phyloP scores from a whole-genome alignment of 2,329 filamentous ascomycete species.

The Colletotrichum camelliae region DNA sequence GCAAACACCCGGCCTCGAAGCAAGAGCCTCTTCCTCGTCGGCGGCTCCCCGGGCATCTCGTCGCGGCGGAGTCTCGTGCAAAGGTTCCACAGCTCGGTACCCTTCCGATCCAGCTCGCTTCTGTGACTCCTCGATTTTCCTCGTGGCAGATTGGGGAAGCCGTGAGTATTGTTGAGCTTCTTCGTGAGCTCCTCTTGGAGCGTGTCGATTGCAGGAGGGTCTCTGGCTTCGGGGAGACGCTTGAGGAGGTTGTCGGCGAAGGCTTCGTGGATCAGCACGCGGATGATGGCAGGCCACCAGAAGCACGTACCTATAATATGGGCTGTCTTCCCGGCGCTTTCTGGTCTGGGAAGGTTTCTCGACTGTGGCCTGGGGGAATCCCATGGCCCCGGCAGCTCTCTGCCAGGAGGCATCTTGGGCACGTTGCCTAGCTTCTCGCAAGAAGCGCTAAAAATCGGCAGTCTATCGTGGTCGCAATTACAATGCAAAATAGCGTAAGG shows the following conservation, averaged over 20 bases:
- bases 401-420: neutral
- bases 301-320: neutral
- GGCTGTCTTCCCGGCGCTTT: neutral
- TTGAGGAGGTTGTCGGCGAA: constrained; percentile 9
- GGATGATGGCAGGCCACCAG: neutral
- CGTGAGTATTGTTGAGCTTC: neutral
- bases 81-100: constrained; percentile 70
- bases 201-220: constrained; percentile 22
- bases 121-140: neutral
- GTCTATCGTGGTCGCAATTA: neutral
- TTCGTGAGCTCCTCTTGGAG: constrained; percentile 34
- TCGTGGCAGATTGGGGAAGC: neutral
- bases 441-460: neutral
- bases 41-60: constrained; percentile 26
- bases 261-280: neutral
- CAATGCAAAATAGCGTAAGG: neutral
- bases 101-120: constrained; percentile 58
- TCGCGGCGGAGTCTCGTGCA: constrained; percentile 58
- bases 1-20: constrained; percentile 58
- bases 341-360: neutral
- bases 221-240: constrained; percentile 20
- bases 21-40: constrained; percentile 36
- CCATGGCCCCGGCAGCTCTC: neutral
- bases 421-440: neutral
- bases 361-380: neutral